Evolutionary conservation across 1,139 yeast genomes (phyloP), one percentile per base, ranked within the genome.

Genomic region (Yueomyces sp.): DNA sequence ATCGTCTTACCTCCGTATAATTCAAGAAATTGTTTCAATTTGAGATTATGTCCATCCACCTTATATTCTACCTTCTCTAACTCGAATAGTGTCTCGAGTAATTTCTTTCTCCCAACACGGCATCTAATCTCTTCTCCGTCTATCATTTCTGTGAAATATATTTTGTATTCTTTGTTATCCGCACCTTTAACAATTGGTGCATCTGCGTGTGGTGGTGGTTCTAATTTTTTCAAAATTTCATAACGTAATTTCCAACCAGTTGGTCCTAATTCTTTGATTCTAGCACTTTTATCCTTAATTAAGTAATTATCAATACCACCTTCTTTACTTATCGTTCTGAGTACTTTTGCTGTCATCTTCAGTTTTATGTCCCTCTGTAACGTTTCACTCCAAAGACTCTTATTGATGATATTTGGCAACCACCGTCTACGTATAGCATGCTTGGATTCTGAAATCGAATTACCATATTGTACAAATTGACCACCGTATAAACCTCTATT

Each of bases 291-390:
- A 48, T 86, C 94, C 65, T 91, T 91, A 44, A 78, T 73, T 48
- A 91, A 65, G 60, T 91, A 91, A 52, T 79, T 78, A 59, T 91
- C 98, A 48, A 91, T 70, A 11, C 98, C 98, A 49, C 97, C 97
- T 63, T 89, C 97, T 54, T 78, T 84, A 45, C 84, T 80, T 49
- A 91, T 81, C 1, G 96, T 87, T 55, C 81, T 76, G 57, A 91
- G 69, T 3, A 87, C 96, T 48, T 80, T 75, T 19, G 96, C 75
- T n/a, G 89, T 79, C 32, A 86, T 78, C 48, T 72, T 76, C 43
- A 85, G 64, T 42, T 69, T 69, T 40, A 79, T 66, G 40, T 67
- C 59, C 50, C 70, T 71, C 48, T 77, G 67, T 54, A 91, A 71
- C 1, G 83, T 68, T 53, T 85, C 95, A 48, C 95, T 84, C 93